phyloP scores from a whole-genome alignment of 2,329 filamentous ascomycete genomes.

The Pestalotiopsis sp. region DNA sequence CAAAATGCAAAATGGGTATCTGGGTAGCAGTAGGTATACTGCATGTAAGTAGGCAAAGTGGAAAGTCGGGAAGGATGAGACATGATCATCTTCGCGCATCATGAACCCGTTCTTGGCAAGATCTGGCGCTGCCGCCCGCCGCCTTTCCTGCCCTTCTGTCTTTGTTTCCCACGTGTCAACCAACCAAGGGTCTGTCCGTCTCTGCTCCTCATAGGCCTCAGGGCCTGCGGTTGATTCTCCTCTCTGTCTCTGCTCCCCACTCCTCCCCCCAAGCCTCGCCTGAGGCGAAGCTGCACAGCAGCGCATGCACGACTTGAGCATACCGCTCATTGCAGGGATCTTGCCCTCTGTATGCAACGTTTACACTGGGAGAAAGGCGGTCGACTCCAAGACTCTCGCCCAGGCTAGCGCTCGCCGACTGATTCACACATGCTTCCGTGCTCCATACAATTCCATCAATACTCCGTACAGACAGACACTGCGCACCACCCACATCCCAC shows the following conservation, averaged over 20 bases:
- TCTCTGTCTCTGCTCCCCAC: neutral
- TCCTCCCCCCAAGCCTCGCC: neutral
- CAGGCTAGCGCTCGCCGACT: constrained; percentile 5
- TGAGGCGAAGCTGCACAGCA: constrained; percentile 17
- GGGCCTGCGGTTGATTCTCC: neutral
- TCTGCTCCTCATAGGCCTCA: neutral
- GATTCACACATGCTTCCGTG: neutral
- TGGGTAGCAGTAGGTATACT: neutral
- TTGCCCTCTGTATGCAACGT: constrained; percentile 15
- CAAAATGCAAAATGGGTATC: neutral
- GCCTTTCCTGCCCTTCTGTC: neutral
- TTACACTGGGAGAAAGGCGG: constrained; percentile 16
- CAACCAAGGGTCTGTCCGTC: neutral
- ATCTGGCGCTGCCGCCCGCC: constrained; percentile 6
- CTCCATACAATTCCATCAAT: neutral
- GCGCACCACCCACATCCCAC: neutral
- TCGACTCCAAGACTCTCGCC: constrained; percentile 7
- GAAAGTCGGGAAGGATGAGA: constrained; percentile 1
- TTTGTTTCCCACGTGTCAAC: neutral
- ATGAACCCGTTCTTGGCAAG: neutral
- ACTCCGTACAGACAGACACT: neutral
- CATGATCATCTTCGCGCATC: neutral
- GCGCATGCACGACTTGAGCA: constrained; percentile 6
- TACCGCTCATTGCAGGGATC: constrained; percentile 18
- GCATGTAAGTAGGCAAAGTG: neutral